Evolutionary conservation across 345 rosid genomes (phyloP), one percentile per base, ranked within the genome.

Genomic region (Raphanus raphanistrum): DNA sequence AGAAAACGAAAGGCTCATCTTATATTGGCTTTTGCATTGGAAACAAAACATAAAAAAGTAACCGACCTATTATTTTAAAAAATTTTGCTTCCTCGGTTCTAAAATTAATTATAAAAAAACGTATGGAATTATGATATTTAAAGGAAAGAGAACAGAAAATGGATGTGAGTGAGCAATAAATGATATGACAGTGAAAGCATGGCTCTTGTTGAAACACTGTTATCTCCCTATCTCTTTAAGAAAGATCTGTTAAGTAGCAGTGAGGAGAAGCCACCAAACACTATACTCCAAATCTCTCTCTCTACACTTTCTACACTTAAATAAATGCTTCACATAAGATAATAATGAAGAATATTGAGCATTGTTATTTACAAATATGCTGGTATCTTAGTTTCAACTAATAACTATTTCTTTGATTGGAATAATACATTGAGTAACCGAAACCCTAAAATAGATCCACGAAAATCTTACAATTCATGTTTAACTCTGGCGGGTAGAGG

Each of bases 131-230:
- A 11, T 27, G 4, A 12, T 64, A 64, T 10, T 38, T 43, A 17
- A 4, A 17, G 26, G 13, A 63, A 17, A 36, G 13, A 63, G 48
- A 41, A 31, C 4, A 68, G 43, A 69, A 69, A 79, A 74, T 55
- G 15, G 76, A 75, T 11, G 55, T 54, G 79, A 38, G 71, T 59
- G 73, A 38, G 41, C 79, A 79, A 63, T 79, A 68, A 79, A 74
- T 79, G 82, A 71, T 55, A 54, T 36, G 82, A 79, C 82, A 74
- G 82, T 79, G 82, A 79, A 79, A 79, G 78, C 75, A 79, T 79
- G 82, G 78, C 82, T 74, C 79, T 79, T 68, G 78, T 79, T 62
- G 82, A 73, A 79, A 80, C 83, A 70, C 79, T 70, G 83, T 80
- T 74, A 71, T 74, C 70, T 70, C 74, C 55, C 79, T 79, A 71